Percentiles rank a stretch among this genome's conserved stretches.
Conservation (phyloP, 2,329 filamentous ascomycete genomes). For the Phialophora chinensis region DNA sequence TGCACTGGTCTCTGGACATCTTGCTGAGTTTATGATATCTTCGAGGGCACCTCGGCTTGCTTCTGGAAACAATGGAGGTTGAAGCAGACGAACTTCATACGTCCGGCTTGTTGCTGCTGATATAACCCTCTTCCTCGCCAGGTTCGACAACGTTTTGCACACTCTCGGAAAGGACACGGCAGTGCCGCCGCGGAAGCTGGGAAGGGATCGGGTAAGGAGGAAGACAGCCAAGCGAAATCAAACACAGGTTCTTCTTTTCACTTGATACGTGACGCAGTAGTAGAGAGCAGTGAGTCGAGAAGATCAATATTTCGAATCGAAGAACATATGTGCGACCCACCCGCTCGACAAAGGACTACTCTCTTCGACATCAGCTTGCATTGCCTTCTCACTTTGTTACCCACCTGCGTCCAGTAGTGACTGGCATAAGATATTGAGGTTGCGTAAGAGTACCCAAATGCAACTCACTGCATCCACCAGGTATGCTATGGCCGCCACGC, state of each 20-base stretch:
- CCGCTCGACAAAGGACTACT: neutral
- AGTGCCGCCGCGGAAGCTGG: constrained; percentile 19
- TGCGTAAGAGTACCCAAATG: neutral
- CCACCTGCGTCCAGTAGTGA: neutral
- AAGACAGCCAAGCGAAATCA: constrained; percentile 15
- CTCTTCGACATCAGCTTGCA: neutral
- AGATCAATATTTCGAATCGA: neutral
- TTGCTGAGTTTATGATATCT: neutral
- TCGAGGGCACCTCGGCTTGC: neutral
- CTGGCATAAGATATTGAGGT: neutral
- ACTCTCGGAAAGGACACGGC: constrained; percentile 18
- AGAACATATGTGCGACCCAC: neutral
- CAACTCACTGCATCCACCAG: neutral
- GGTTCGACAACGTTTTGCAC: constrained; percentile 4
- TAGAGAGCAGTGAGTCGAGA: neutral
- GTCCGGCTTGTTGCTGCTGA: neutral
- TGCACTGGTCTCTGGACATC: constrained; percentile 16
- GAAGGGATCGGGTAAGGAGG: constrained; percentile 4
- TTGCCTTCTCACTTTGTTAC: neutral
- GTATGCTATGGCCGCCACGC: constrained; percentile 11
- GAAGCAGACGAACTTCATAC: constrained; percentile 1
- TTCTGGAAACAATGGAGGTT: constrained; percentile 2
- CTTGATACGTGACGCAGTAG: neutral
- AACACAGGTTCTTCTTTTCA: neutral
- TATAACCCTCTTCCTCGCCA: neutral